Base-by-base conservation (phyloP, 495 filamentous ascomycete species). In the Tuber umbilicatum region DNA sequence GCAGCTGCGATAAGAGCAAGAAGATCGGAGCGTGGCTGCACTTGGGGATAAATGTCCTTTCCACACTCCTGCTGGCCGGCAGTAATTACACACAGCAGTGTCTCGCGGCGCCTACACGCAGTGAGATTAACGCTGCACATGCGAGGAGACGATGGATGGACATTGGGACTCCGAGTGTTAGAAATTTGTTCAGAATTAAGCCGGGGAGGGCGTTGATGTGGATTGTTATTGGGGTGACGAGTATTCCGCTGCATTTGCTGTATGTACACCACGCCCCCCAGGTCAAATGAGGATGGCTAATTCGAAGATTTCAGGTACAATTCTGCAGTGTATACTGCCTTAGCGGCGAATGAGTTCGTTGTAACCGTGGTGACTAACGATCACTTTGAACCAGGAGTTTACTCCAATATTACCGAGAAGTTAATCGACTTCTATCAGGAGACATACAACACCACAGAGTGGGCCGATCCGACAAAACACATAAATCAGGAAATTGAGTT, bases 1-100 rank as follows among this genome's bases (percentile, higher is more conserved):
- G 81, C 3, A 50, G 70, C 6, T 83, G 80, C 72, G 27, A 55
- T 4, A 71, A 31, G 21, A 75, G 70, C 38, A 76, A 73, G 73
- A 67, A 35, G 67, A 31, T 75, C 35, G 75, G 76, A 69, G 27
- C 55, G 23, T 75, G 64, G 45, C 16, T 68, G 10, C 83, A 83
- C 73, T 38, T 84, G 12, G 7, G 43, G 37, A 84, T 83, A 55
- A 84, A 84, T 73, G 19, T 73, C 16, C 35, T 83, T 5, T 70
- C 74, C 7, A 83, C 79, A 2, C n/a, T 82, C 5, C 39, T 83
- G 9, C 73, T 84, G 14, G 70, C 72, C 16, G 77, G 71, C 10
- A 84, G 81, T 73, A 82, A 81, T 64, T 83, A 80, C 69, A 69
- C 67, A 0, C 76, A 76, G 73, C 83, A 83, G 75, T 81, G 78